These are phyloP conservation scores for Capronia americana DNA, from an alignment of 2,329 filamentous ascomycete genomes.

Conservation along the genomic window DNA sequence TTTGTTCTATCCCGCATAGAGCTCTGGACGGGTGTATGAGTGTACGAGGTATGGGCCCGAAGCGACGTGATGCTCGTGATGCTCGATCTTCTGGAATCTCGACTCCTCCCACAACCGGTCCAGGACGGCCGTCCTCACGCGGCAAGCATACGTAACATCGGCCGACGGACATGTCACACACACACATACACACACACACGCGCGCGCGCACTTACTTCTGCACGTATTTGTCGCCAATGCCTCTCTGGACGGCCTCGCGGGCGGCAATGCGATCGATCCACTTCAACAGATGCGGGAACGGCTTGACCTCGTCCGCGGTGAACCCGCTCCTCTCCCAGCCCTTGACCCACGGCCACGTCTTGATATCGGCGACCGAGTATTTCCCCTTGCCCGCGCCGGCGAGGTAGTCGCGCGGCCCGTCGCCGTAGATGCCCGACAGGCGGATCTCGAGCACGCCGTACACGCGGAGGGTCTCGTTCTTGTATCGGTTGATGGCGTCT, in stretches of 20 bases:
- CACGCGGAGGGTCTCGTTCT: conserved; percentile 59
- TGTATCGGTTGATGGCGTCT: conserved; percentile 59
- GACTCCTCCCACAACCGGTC: background rate
- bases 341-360: conserved; percentile 60
- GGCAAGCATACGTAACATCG: background rate
- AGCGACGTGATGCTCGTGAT: background rate
- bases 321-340: conserved; percentile 53
- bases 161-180: background rate
- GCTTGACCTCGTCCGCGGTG: conserved; percentile 56
- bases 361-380: conserved; percentile 61
- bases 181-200: background rate
- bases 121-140: background rate
- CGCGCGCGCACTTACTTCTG: conserved; percentile 40
- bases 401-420: conserved; percentile 58
- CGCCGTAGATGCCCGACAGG: conserved; percentile 59
- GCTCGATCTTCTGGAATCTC: too few species aligned
- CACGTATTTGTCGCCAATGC: conserved; percentile 50
- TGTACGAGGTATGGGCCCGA: background rate
- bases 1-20: background rate
- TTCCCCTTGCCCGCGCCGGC: conserved; percentile 62
- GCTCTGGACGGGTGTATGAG: too few species aligned
- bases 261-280: conserved; percentile 61
- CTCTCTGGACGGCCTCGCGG: conserved; percentile 56
- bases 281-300: conserved; percentile 59
- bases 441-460: conserved; percentile 64